Evolutionary conservation across 768 basidiomycete genomes (phyloP).

Genomic region (Tephrocybe sp.): DNA sequence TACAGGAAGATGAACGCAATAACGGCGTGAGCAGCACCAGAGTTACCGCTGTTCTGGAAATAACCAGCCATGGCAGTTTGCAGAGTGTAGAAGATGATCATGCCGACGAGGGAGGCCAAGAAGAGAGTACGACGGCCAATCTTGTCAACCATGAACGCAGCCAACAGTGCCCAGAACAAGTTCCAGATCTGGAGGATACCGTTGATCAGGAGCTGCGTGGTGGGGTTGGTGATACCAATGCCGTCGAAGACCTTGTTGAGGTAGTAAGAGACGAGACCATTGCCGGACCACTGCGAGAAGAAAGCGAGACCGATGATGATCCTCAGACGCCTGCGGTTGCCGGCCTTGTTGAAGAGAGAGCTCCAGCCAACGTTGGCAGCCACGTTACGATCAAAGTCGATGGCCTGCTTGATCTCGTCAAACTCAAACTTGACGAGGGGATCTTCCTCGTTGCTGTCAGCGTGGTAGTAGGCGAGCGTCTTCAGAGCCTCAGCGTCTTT

Average conservation of each 20-base stretch:
- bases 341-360: conserved; percentile 42
- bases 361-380: too few species aligned
- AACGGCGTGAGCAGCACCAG: conserved; percentile 3
- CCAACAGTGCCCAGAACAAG: conserved; percentile 48
- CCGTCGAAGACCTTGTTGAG: conserved; percentile 51
- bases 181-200: conserved; percentile 55
- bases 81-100: conserved; percentile 54
- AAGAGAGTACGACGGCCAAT: conserved; percentile 23
- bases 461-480: conserved; percentile 55
- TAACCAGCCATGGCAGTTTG: conserved; percentile 43
- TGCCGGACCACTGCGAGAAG: too few species aligned
- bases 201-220: conserved; percentile 42
- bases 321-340: conserved; percentile 52
- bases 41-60: not conserved
- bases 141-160: conserved; percentile 48
- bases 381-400: conserved; percentile 40
- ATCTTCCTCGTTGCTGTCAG: conserved; percentile 49
- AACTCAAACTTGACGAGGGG: conserved; percentile 59
- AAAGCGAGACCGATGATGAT: conserved; percentile 54
- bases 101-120: conserved; percentile 26
- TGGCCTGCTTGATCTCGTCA: too few species aligned
- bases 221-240: conserved; percentile 48
- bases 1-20: conserved; percentile 23
- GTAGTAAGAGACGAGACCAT: too few species aligned
- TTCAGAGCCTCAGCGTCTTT: conserved; percentile 45